phyloP scores from a whole-genome alignment of 148 eudicot genomes.

The Simmondsia chinensis region DNA sequence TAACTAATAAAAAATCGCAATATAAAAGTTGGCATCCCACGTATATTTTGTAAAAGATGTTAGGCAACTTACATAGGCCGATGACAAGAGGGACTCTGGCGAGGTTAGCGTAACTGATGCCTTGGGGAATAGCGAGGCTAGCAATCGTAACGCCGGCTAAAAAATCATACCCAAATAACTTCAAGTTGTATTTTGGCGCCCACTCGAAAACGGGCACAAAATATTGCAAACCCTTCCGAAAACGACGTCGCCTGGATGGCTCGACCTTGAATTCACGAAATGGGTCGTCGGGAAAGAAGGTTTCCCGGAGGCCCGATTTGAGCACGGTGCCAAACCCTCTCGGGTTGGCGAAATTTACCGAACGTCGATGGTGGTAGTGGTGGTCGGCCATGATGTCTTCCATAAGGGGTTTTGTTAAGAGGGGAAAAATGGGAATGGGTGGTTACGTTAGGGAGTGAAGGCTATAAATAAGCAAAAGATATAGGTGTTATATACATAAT shows the following conservation, averaged over 20 bases:
- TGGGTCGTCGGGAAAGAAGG: slow-evolving; percentile 80
- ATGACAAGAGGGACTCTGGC: slow-evolving; percentile 64
- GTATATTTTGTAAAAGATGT: not conserved
- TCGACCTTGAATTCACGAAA: slow-evolving; percentile 29
- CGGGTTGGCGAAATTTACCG: slow-evolving; percentile 35
- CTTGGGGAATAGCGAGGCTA: slow-evolving; percentile 95
- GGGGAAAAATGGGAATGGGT: too few relatives aligned
- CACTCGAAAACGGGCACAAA: slow-evolving; percentile 68
- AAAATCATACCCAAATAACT: slow-evolving; percentile 51
- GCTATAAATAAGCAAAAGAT: too few relatives aligned
- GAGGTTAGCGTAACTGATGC: slow-evolving; percentile 93
- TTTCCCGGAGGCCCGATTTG: slow-evolving; percentile 39
- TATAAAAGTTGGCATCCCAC: not conserved
- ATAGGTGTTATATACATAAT: too few relatives aligned
- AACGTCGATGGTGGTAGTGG: too few relatives aligned
- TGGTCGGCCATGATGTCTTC: too few relatives aligned
- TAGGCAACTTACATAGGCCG: slow-evolving; percentile 65
- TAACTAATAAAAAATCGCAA: not conserved
- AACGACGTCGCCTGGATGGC: slow-evolving; percentile 19
- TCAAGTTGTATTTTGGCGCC: slow-evolving; percentile 46
- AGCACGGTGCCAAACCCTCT: slow-evolving; percentile 31
- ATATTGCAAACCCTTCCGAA: slow-evolving; percentile 28
- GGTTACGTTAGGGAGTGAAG: too few relatives aligned
- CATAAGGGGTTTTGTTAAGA: too few relatives aligned
- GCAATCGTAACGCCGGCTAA: slow-evolving; percentile 93